Percentiles rank a stretch among this genome's conserved stretches.
Evolutionary conservation across 257 asterid species (phyloP).

Genomic region (Gynochthodes officinalis): DNA sequence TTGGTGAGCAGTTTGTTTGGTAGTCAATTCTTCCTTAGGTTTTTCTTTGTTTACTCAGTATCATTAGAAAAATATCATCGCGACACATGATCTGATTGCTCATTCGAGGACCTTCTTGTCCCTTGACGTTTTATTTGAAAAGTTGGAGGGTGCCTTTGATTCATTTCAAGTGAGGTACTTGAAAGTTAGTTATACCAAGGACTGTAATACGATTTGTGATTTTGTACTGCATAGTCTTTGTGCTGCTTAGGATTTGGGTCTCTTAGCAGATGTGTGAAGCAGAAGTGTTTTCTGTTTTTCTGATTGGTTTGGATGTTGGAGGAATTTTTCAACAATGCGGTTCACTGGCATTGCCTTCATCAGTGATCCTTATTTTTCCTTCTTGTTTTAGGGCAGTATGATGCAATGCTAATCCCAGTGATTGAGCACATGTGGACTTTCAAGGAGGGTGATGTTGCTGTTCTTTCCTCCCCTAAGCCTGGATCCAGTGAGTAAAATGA

Average conservation of each 20-base stretch:
- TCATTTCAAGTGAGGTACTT: not conserved
- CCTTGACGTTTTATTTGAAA: not conserved
- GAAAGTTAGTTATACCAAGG: not conserved
- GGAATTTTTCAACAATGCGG: not conserved
- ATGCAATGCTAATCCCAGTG: slow-evolving; percentile 72
- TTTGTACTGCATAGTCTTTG: not conserved
- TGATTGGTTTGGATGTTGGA: not conserved
- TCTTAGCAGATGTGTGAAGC: not conserved
- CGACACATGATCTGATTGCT: not conserved
- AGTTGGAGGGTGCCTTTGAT: not conserved
- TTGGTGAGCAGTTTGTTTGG: not conserved
- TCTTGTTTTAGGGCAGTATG: slow-evolving; percentile 76
- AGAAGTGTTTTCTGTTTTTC: not conserved
- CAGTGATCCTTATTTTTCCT: not conserved
- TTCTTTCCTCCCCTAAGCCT: slow-evolving; percentile 88
- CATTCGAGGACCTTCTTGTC: not conserved
- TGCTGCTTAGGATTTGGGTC: not conserved
- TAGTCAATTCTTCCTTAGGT: not conserved
- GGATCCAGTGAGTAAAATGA: slow-evolving; percentile 61
- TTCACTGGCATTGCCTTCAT: not conserved
- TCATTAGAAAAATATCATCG: not conserved
- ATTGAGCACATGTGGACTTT: slow-evolving; percentile 81
- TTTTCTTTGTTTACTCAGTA: not conserved
- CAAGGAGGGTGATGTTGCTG: slow-evolving; percentile 99
- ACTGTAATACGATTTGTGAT: not conserved